phyloP scores from a whole-genome alignment of 257 asterid species.

The Penstemon newberryi region DNA sequence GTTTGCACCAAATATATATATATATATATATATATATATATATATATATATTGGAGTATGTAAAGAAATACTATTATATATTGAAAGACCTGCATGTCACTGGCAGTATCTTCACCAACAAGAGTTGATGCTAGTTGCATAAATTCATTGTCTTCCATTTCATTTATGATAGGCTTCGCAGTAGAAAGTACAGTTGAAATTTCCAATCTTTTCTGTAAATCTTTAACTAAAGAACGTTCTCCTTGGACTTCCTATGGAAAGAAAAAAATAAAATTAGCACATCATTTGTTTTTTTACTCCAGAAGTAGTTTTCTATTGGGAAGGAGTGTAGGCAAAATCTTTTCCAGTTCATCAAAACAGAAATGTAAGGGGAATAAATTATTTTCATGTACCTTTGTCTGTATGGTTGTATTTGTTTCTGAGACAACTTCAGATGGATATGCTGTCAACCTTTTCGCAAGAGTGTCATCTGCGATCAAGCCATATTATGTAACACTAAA shows the following conservation, averaged over 20 bases:
- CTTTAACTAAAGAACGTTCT: slow-evolving; percentile 51
- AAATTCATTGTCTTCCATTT: slow-evolving; percentile 73
- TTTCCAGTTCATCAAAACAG: slow-evolving; percentile 9
- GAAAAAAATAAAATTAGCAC: slow-evolving; percentile 11
- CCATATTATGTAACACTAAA: slow-evolving; percentile 21
- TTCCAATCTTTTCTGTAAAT: slow-evolving; percentile 60
- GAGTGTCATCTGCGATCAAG: slow-evolving; percentile 75
- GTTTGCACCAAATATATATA: slow-evolving; percentile 2
- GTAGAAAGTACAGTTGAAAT: slow-evolving; percentile 50
- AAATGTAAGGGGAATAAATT: slow-evolving; percentile 3
- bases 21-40: no score
- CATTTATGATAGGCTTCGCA: slow-evolving; percentile 47
- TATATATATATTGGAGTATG: not conserved
- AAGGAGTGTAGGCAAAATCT: slow-evolving; percentile 3
- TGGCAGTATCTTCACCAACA: slow-evolving; percentile 44
- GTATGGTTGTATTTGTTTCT: slow-evolving; percentile 41
- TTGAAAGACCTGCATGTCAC: slow-evolving; percentile 55
- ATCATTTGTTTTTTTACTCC: not conserved
- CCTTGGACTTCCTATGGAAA: slow-evolving; percentile 54
- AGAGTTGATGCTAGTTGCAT: slow-evolving; percentile 58
- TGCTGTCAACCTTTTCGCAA: slow-evolving; percentile 55
- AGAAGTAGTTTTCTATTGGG: not conserved
- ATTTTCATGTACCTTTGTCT: slow-evolving; percentile 41
- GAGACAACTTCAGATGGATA: slow-evolving; percentile 46
- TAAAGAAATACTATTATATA: not conserved